Conservation (phyloP, 768 basidiomycete genomes). For the Jaapia argillacea region DNA sequence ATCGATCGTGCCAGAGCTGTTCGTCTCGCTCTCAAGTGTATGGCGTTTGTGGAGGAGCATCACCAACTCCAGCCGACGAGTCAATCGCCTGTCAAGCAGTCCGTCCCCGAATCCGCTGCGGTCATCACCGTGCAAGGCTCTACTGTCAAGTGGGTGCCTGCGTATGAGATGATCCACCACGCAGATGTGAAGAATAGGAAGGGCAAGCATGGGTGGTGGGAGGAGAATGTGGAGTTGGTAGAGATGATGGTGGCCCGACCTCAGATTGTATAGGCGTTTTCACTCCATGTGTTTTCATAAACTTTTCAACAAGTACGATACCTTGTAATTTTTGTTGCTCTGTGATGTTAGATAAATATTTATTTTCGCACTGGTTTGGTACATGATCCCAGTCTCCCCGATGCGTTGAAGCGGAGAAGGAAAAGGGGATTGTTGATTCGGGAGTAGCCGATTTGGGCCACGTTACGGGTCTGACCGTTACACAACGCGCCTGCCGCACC, state of each 20-base stretch:
- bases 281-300: too few species aligned
- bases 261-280: slow-evolving; percentile 34
- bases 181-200: slow-evolving; percentile 89
- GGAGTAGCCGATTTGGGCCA: too few species aligned
- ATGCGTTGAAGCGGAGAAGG: not conserved
- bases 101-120: slow-evolving; percentile 60
- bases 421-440: not conserved
- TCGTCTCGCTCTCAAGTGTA: slow-evolving; percentile 83
- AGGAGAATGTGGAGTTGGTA: slow-evolving; percentile 50
- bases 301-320: too few species aligned
- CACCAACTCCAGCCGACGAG: too few species aligned
- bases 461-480: not conserved
- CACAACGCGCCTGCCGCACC: too few species aligned
- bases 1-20: slow-evolving; percentile 88
- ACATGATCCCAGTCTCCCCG: not conserved
- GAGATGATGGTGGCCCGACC: slow-evolving; percentile 65
- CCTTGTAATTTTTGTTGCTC: too few species aligned
- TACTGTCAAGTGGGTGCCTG: slow-evolving; percentile 71
- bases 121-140: slow-evolving; percentile 89
- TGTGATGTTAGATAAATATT: too few species aligned
- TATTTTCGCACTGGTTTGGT: too few species aligned
- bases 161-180: slow-evolving; percentile 72
- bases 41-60: slow-evolving; percentile 87
- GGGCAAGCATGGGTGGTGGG: slow-evolving; percentile 78
- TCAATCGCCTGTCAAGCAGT: slow-evolving; percentile 46